phyloP scores from a whole-genome alignment of 1,284 basidiomycete genomes.

The Puccinia sorghi region DNA sequence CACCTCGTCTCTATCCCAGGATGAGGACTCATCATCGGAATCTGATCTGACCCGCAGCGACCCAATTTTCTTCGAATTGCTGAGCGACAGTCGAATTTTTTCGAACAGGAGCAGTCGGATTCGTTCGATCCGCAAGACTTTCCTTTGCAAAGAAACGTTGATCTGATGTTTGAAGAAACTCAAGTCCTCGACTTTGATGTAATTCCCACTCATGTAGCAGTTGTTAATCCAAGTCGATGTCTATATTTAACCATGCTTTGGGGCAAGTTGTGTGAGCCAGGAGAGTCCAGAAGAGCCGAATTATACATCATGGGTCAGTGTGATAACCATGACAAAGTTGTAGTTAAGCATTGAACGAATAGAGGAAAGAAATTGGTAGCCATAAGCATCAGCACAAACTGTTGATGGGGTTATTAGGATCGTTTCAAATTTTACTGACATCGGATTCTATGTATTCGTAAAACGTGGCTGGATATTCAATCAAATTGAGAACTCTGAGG shows the following conservation, averaged over 20 bases:
- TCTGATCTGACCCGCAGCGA: background rate
- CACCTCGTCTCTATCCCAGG: slow-evolving; percentile 38
- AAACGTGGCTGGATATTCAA: slow-evolving; percentile 16
- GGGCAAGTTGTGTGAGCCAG: slow-evolving; percentile 4
- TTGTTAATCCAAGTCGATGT: slow-evolving; percentile 31
- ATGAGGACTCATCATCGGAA: background rate
- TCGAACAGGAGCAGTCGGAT: slow-evolving; percentile 32
- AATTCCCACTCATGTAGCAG: slow-evolving; percentile 30
- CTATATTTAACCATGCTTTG: slow-evolving; percentile 11
- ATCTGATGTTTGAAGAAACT: slow-evolving; percentile 31
- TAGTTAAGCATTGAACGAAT: background rate
- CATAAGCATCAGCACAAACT: slow-evolving; percentile 10
- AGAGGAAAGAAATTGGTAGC: background rate
- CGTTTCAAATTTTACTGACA: background rate
- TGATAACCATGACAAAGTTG: background rate
- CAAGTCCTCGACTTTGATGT: slow-evolving; percentile 40
- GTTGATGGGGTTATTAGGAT: background rate
- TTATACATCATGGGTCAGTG: background rate
- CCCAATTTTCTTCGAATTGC: background rate
- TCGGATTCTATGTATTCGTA: slow-evolving; percentile 30
- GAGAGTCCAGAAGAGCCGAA: slow-evolving; percentile 16
- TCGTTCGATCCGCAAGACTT: slow-evolving; percentile 30
- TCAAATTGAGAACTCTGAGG: slow-evolving; percentile 24
- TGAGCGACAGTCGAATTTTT: slow-evolving; percentile 9
- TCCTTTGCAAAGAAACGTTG: slow-evolving; percentile 25